Base-by-base conservation (phyloP, 768 basidiomycete genomes). In the Suillus variegatus region DNA sequence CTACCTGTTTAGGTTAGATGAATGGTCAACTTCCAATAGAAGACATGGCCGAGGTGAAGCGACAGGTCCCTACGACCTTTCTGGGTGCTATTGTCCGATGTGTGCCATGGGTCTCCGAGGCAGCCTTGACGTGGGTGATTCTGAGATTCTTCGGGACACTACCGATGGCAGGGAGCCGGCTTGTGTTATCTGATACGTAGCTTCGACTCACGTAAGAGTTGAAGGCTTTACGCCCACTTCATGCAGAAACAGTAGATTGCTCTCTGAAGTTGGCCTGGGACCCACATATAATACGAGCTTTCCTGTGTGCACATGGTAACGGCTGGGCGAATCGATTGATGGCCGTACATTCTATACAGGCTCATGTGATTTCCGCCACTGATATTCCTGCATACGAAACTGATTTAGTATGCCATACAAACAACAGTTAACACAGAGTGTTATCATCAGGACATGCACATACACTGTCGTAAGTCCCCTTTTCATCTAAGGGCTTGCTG, bases 1-100 rank as follows among this genome's bases (percentile, higher is more conserved):
- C 40, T 43, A 18, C 58, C 40, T 43, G 18, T 43, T 32, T 60
- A 60, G 58, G 58, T 43, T 43, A 60, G 25, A 58, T 58, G 40
- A 58, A 40, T 40, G 16, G 25, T 20, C 25, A 28, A 60, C 41
- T 20, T 28, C 41, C 38, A 18, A 43, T 57, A n/a, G 36, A 38
- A 58, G 38, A 38, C 22, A 40, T 41, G 25, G 22, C 25, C 16
- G 40, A 43, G 57, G 40, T 60, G 22, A 58, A 28, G 38, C 12
- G 20, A n/a, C 18, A n/a, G n/a, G 6, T 55, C 20, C 35, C 36
- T 55, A 12, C 25, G 25, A 41, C 16, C 25, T 40, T 41, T 41
- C 16, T 40, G 36, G 36, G n/a, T 14, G 40, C 25, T 60, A 60
- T 18, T 60, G 25, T 41, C 9, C 22, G 25, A 43, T 18, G 43